phyloP scores from a whole-genome alignment of 164 flowering plant species.

The Paratinospora sagittata region DNA sequence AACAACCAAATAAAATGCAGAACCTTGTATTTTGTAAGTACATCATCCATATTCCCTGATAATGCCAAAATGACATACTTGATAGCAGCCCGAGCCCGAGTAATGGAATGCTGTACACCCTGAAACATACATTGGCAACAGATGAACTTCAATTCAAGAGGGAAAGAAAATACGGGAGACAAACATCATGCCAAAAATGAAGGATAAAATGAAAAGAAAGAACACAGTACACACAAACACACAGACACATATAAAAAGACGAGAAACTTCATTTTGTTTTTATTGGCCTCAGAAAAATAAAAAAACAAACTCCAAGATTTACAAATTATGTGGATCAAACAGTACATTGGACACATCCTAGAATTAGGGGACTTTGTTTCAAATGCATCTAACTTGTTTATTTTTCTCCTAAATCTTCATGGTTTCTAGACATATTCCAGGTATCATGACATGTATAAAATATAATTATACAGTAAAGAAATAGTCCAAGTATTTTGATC shows the following conservation, averaged over 20 bases:
- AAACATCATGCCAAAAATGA: background rate
- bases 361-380: background rate
- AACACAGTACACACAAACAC: background rate
- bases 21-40: conserved; percentile 74
- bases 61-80: conserved; percentile 73
- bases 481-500: too few relatives aligned
- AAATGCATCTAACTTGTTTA: background rate
- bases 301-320: too few relatives aligned
- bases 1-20: background rate
- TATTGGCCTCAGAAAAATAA: too few relatives aligned
- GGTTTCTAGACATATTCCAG: background rate
- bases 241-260: background rate
- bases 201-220: background rate
- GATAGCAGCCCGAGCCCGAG: conserved; percentile 74
- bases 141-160: background rate
- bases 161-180: background rate
- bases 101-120: conserved; percentile 45
- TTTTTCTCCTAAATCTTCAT: background rate
- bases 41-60: conserved; percentile 85
- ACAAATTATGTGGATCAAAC: too few relatives aligned
- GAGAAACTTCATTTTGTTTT: too few relatives aligned
- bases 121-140: conserved; percentile 22
- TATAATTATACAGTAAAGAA: background rate
- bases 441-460: background rate
- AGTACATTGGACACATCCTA: too few relatives aligned